Conservation (phyloP, 2,329 filamentous ascomycete genomes). For the Trichoderma arundinaceum region DNA sequence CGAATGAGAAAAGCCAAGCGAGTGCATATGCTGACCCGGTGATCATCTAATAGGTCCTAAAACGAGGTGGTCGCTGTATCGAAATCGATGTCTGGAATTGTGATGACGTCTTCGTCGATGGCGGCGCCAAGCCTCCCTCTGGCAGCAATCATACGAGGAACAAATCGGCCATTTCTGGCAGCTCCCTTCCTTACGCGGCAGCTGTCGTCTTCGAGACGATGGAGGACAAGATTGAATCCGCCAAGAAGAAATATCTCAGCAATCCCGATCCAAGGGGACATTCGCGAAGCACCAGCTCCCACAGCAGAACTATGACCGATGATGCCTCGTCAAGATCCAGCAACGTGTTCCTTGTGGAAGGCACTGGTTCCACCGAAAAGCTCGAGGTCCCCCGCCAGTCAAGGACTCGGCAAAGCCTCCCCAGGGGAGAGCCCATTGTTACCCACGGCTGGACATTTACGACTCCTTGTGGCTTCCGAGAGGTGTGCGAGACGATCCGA, state of each 20-base stretch:
- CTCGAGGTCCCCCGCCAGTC: conserved; percentile 41
- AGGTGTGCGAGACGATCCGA: conserved; percentile 80
- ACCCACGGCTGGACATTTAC: conserved; percentile 85
- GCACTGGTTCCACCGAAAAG: conserved; percentile 45
- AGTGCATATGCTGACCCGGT: not conserved
- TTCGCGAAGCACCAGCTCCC: conserved; percentile 50
- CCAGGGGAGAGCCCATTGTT: conserved; percentile 73
- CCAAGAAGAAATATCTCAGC: conserved; percentile 39
- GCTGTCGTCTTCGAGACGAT: conserved; percentile 49
- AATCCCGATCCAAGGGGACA: conserved; percentile 41
- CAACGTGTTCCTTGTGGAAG: conserved; percentile 38
- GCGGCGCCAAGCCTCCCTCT: conserved; percentile 45
- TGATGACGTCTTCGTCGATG: conserved; percentile 47
- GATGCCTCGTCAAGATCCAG: conserved; percentile 44
- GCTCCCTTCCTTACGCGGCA: conserved; percentile 53
- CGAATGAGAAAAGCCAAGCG: not conserved
- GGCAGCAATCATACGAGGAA: conserved; percentile 53
- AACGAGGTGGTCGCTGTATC: conserved; percentile 82
- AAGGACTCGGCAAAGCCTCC: conserved; percentile 39
- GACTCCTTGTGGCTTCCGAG: conserved; percentile 82
- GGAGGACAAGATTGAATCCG: conserved; percentile 41
- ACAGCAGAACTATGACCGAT: conserved; percentile 42
- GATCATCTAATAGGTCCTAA: conserved; percentile 61
- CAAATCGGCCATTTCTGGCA: conserved; percentile 55
- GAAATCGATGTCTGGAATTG: conserved; percentile 97